Base-by-base conservation (phyloP, 495 filamentous ascomycete genomes). In the Immersiella caudata region DNA sequence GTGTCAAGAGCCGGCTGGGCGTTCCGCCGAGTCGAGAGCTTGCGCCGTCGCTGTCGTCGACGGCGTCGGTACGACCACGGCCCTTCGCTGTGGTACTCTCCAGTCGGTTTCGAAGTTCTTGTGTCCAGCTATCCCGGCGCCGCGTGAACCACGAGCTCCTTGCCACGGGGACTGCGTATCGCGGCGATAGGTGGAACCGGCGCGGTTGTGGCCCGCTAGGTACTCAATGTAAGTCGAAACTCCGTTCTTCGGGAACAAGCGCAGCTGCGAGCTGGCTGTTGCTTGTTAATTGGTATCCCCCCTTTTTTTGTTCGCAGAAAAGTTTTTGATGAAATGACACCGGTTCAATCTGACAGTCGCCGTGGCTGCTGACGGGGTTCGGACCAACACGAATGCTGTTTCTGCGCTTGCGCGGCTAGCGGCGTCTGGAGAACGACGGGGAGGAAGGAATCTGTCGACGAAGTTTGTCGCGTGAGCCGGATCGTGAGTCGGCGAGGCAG, bases 251-350 rank as follows among this genome's bases (percentile, higher is more conserved):
- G 20, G 75, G 66, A 14, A 76, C 64, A 27, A 69, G 69, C 67
- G 72, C 67, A n/a, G 60, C 64, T 18, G 67, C 68, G 67, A 58
- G 68, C 64, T 6, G 73, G 70, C 55, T 70, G 71, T 16, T 64
- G 62, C 25, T 71, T 70, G 49, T 64, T 69, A 61, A 70, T 65
- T 35, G 66, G 67, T n/a, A 67, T 60, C 66, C 65, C 59, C 63
- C 62, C 18, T 70, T 58, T 36, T 57, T 58, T n/a, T 65, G 69
- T 58, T 25, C 29, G 36, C 63, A 72, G 51, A 54, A 51, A 54
- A 69, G 76, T 60, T 75, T 74, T 22, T 72, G 78, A 35, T 70
- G 25, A 40, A 72, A 70, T 21, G 71, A 76, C 62, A 77, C 69
- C 50, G 75, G 57, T 35, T 70, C 71, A 60, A 54, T 61, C 35